These are phyloP conservation scores for Lipomyces orientalis DNA, from an alignment of 805 yeast genomes.

Conservation along the genomic window DNA sequence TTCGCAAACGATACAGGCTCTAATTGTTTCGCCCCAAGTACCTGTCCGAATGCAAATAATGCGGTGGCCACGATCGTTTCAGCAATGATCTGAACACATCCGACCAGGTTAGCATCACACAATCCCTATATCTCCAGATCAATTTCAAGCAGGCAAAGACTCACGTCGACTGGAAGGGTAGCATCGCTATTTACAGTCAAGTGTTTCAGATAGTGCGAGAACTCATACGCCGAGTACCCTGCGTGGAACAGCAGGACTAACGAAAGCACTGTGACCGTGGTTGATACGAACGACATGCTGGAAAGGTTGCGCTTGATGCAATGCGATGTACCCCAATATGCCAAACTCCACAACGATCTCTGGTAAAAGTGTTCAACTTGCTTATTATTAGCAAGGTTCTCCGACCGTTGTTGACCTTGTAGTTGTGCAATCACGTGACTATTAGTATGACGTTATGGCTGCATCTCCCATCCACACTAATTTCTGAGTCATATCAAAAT, in stretches of 20 bases:
- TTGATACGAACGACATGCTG: slow-evolving; percentile 24
- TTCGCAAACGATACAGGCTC: slow-evolving; percentile 31
- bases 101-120: not conserved
- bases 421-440: not conserved
- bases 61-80: slow-evolving; percentile 31
- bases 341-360: not conserved
- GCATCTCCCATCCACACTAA: not conserved
- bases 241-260: slow-evolving; percentile 32
- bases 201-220: slow-evolving; percentile 36
- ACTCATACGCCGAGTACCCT: slow-evolving; percentile 38
- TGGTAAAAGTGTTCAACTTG: not conserved
- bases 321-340: not conserved
- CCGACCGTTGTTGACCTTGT: too few relatives aligned
- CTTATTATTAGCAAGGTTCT: too few relatives aligned
- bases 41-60: slow-evolving; percentile 30
- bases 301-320: not conserved
- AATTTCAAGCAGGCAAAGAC: slow-evolving; percentile 5
- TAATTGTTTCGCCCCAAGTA: slow-evolving; percentile 21
- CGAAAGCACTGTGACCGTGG: slow-evolving; percentile 17
- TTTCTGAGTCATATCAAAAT: not conserved
- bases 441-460: not conserved
- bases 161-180: slow-evolving; percentile 32
- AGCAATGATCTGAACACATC: slow-evolving; percentile 25
- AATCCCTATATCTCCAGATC: not conserved
- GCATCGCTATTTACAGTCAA: slow-evolving; percentile 17